Base-by-base conservation (phyloP, 148 eudicot genomes). In the Silene latifolia region DNA sequence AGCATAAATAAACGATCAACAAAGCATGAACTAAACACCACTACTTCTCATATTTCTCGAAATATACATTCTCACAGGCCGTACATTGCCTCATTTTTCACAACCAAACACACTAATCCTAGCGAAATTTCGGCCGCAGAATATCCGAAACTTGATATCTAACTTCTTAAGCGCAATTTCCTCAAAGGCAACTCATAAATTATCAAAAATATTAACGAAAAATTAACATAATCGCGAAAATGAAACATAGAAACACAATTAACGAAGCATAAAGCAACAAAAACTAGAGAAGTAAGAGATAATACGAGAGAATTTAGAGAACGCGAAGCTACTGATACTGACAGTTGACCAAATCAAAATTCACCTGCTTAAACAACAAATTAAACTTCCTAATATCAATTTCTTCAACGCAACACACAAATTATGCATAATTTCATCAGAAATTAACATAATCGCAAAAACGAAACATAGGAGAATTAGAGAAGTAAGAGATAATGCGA, bases 31-130 rank as follows among this genome's bases (percentile, higher is more conserved):
- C 51, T 53, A n/a, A 67, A 63, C 78, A 44, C 74, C 17, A 57
- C 51, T 66, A 61, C 75, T 85, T 79, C 81, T 87, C 79, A 71
- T 72, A 88, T 86, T 89, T 75, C 70, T 88, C 60, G 71, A 72
- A 73, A 56, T 67, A 81, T 78, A 67, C 47, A 76, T 59, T 77
- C 79, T 77, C 8, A 84, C 69, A 32, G 35, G 35, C 35, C 35
- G 35, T 32, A 32, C 35, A 32, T 32, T 72, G n/a, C 88, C 77
- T 56, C 74, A 68, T 82, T 81, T 44, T 13, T 72, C 85, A 74
- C 72, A 76, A 71, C 77, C 74, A 54, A 83, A 32, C 35, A 80
- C 76, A 73, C 79, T 64, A 19, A 67, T 42, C 44, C 53, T 42
- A 39, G 71, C 48, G 5, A 23, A 21, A 67, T 59, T 69, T 73